Conservation (phyloP, 1,284 basidiomycete species). For the Boletus chippewaensis region DNA sequence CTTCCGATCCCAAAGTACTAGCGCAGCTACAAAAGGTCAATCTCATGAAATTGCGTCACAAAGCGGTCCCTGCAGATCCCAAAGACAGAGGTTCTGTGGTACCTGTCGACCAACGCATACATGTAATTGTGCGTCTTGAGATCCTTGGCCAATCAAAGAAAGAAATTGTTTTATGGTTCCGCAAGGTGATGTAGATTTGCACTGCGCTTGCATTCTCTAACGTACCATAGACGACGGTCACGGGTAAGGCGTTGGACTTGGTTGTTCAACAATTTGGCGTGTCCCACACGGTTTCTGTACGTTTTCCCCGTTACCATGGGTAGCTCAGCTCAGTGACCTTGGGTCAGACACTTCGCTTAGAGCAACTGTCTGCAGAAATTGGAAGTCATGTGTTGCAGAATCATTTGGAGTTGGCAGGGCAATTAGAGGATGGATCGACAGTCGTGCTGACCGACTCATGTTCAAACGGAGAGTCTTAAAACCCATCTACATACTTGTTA, state of each 20-base stretch:
- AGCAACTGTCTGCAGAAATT: constrained; percentile 19
- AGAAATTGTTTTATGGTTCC: constrained; percentile 56
- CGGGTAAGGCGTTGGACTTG: constrained; percentile 47
- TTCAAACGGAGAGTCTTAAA: neutral
- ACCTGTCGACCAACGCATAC: constrained; percentile 49
- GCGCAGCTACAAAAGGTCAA: constrained; percentile 52
- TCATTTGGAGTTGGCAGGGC: constrained; percentile 34
- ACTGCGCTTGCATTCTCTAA: constrained; percentile 8
- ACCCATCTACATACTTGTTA: neutral
- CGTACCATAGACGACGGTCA: constrained; percentile 34
- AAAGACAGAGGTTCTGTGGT: constrained; percentile 43
- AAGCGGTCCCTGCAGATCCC: constrained; percentile 54
- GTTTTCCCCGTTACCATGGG: neutral
- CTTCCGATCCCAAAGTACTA: constrained; percentile 48
- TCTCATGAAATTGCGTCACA: constrained; percentile 67
- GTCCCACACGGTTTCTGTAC: constrained; percentile 21
- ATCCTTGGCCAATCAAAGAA: constrained; percentile 21
- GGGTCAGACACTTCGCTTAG: constrained; percentile 32
- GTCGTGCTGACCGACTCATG: constrained; percentile 23
- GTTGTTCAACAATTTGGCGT: constrained; percentile 36
- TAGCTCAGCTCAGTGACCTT: neutral
- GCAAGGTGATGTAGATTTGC: constrained; percentile 40
- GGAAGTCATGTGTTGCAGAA: constrained; percentile 34
- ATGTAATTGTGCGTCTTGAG: constrained; percentile 42
- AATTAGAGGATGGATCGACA: constrained; percentile 40